Evolutionary conservation across 2,329 filamentous ascomycete species (phyloP), one percentile per base, ranked within the genome.

Genomic region (Hypoxylon sp.): DNA sequence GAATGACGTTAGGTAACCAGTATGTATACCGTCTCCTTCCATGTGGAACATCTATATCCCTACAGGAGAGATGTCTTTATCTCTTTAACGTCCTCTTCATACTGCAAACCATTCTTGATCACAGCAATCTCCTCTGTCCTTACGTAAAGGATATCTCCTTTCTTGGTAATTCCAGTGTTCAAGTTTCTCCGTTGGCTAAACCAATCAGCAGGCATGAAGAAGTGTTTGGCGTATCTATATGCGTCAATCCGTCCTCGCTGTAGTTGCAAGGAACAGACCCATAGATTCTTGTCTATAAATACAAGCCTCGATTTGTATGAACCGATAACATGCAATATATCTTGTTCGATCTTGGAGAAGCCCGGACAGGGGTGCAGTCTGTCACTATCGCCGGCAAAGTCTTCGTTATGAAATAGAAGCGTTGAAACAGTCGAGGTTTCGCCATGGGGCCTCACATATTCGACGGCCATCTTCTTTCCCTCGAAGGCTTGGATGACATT

Each of bases 181-280:
- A 41, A 41, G 38, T 41, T 5, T 9, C 38, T 41, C 38, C 38
- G 38, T 41, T 41, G 38, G 38, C 38, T 41, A 41, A 41, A 41
- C 38, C 38, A 41, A 19, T 41, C 38, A 41, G 38, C 38, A 19
- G 38, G n/a, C n/a, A 19, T 7, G 38, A 41, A 41, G 38, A 41
- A 41, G 38, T 19, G 38, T 6, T 41, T 41, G 5, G n/a, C 14
- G n/a, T 41, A 17, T 41, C 7, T 41, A 9, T 41, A 41, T 19
- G 38, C 38, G 7, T 41, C n/a, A 41, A 19, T n/a, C n/a, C 10
- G 38, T 9, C 38, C 28, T 30, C 28, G 28, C 2, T 41, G n/a
- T 6, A 19, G n/a, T 7, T 17, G 14, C 38, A 41, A 10, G 38
- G 14, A 41, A n/a, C 38, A 19, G 3, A 30, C 28, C 28, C 28